Evolutionary conservation across 2,329 filamentous ascomycete genomes (phyloP).

Genomic region (Alternaria infectoria): DNA sequence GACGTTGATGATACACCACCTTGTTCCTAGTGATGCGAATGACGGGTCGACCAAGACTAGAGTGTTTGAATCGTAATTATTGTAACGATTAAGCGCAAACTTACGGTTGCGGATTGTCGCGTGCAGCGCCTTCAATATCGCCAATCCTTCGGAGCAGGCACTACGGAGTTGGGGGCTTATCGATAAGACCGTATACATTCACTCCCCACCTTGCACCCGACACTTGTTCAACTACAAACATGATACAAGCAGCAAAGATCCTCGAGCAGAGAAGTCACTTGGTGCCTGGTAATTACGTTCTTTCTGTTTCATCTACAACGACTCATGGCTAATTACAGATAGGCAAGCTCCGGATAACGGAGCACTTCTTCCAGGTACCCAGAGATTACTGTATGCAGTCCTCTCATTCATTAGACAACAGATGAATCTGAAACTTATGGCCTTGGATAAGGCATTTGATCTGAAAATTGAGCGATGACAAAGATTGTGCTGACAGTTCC

Average conservation of each 20-base stretch:
- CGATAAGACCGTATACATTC: constrained; percentile 22
- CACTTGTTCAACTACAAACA: constrained; percentile 22
- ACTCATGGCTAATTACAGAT: constrained; percentile 2
- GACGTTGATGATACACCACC: not conserved
- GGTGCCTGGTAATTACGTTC: constrained; percentile 47
- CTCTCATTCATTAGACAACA: not conserved
- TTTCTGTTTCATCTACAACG: not conserved
- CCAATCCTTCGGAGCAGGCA: constrained; percentile 20
- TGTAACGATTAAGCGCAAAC: not conserved
- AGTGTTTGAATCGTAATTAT: not conserved
- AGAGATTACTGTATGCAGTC: constrained; percentile 66
- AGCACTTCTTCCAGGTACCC: constrained; percentile 87
- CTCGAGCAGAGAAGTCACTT: constrained; percentile 54
- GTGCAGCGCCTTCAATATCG: not conserved
- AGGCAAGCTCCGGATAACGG: constrained; percentile 79
- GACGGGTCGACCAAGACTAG: no score
- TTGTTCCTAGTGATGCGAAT: not conserved
- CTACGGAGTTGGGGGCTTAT: constrained; percentile 24
- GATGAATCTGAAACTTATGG: not conserved
- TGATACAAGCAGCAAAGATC: constrained; percentile 55
- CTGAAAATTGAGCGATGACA: not conserved
- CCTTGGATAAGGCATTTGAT: not conserved
- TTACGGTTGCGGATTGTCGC: not conserved
- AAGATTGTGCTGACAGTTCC: not conserved
- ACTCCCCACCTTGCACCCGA: constrained; percentile 12